These are phyloP conservation scores for Amanita polypyramis DNA, from an alignment of 768 basidiomycete genomes.

Conservation along the genomic window DNA sequence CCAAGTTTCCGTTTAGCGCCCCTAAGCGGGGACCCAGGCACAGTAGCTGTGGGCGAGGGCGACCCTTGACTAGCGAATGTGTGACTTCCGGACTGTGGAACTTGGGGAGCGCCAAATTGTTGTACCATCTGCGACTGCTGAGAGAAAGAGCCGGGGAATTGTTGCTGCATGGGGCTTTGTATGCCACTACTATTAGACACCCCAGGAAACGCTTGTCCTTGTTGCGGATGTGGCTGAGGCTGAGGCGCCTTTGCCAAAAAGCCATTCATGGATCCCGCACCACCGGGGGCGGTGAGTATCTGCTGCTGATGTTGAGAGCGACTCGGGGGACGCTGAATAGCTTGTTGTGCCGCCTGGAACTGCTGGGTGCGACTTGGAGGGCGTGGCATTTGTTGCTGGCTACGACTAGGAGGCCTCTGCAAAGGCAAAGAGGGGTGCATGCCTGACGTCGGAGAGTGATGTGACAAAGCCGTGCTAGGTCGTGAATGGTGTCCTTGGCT, in stretches of 20 bases:
- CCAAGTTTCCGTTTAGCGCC: conserved; percentile 21
- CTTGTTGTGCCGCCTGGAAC: conserved; percentile 4
- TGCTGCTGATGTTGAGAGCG: conserved; percentile 9
- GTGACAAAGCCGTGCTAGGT: conserved; percentile 12
- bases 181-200: neutral
- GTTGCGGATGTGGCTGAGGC: conserved; percentile 2
- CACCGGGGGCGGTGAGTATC: neutral
- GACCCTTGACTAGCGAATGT: conserved; percentile 6
- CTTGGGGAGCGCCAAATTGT: conserved; percentile 5
- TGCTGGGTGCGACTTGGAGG: conserved; percentile 11
- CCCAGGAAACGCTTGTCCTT: neutral
- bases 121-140: conserved; percentile 12
- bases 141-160: conserved; percentile 8
- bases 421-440: conserved; percentile 9
- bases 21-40: conserved; percentile 19
- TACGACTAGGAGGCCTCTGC: conserved; percentile 11
- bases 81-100: conserved; percentile 4
- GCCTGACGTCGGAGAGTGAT: conserved; percentile 11
- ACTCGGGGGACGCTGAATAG: conserved; percentile 9
- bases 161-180: conserved; percentile 12
- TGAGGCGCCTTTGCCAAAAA: conserved; percentile 6
- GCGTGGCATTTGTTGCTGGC: conserved; percentile 9
- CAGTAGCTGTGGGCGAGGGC: conserved; percentile 8
- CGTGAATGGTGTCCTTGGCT: conserved; percentile 12
- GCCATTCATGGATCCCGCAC: conserved; percentile 6